Conservation (phyloP, 345 rosid species). For the Hevea brasiliensis region DNA sequence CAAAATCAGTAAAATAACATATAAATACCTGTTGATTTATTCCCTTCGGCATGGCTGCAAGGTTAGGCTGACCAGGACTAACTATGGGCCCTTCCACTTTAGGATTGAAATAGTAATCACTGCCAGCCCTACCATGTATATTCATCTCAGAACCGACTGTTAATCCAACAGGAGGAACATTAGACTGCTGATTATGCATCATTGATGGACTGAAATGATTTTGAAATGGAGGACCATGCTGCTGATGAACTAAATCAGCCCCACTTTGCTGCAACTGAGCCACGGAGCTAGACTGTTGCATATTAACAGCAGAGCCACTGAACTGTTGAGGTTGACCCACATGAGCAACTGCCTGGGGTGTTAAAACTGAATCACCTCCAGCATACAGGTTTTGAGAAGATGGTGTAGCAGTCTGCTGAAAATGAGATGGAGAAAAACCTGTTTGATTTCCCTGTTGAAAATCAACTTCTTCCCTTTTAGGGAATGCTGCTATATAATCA, state of each 20-base stretch:
- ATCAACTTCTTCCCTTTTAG: slow-evolving; percentile 62
- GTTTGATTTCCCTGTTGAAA: slow-evolving; percentile 52
- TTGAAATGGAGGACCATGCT: slow-evolving; percentile 54
- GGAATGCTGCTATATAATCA: slow-evolving; percentile 43
- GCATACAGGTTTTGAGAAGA: slow-evolving; percentile 53
- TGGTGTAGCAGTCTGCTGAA: slow-evolving; percentile 47
- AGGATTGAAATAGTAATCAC: slow-evolving; percentile 46
- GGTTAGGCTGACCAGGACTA: slow-evolving; percentile 58
- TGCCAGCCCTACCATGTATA: slow-evolving; percentile 57
- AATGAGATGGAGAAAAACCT: slow-evolving; percentile 62
- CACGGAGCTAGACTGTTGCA: slow-evolving; percentile 45
- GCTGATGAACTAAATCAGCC: slow-evolving; percentile 53
- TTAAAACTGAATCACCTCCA: slow-evolving; percentile 46
- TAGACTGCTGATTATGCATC: slow-evolving; percentile 57
- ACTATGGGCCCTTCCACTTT: slow-evolving; percentile 58
- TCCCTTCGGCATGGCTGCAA: slow-evolving; percentile 53
- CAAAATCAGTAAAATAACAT: not conserved
- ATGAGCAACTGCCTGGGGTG: slow-evolving; percentile 46
- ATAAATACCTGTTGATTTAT: slow-evolving; percentile 44
- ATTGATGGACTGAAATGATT: slow-evolving; percentile 50
- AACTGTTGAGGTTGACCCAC: slow-evolving; percentile 56
- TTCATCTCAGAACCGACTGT: slow-evolving; percentile 53
- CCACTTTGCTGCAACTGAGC: slow-evolving; percentile 56
- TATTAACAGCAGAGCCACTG: slow-evolving; percentile 49
- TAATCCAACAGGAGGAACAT: slow-evolving; percentile 46